Percentiles rank a stretch among this genome's conserved stretches.
Conservation (phyloP, 805 yeast genomes). For the Debaryomyces prosopidis region DNA sequence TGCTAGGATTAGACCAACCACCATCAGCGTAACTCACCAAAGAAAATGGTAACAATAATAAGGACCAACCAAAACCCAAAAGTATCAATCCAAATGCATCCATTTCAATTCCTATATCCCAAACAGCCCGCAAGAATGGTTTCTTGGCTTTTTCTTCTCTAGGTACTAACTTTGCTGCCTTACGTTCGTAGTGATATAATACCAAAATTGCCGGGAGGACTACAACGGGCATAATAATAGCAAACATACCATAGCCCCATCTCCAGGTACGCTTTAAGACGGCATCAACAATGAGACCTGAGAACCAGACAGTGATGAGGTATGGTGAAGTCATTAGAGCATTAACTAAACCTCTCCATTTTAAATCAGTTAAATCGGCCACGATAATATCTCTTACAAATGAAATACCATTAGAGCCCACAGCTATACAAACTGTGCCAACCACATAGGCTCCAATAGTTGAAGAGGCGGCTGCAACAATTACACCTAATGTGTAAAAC, state of each 20-base stretch:
- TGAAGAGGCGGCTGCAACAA: slow-evolving; percentile 19
- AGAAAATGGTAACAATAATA: slow-evolving; percentile 40
- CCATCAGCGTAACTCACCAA: slow-evolving; percentile 29
- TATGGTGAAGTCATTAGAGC: slow-evolving; percentile 35
- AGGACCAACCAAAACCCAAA: slow-evolving; percentile 38
- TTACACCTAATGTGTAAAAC: slow-evolving; percentile 20
- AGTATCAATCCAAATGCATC: slow-evolving; percentile 40
- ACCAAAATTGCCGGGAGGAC: slow-evolving; percentile 29
- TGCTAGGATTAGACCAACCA: slow-evolving; percentile 36
- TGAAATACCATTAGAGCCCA: slow-evolving; percentile 21
- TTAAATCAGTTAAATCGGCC: slow-evolving; percentile 24
- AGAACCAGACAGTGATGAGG: slow-evolving; percentile 41
- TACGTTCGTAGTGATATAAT: slow-evolving; percentile 30
- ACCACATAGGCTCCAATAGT: slow-evolving; percentile 23
- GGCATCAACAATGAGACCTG: slow-evolving; percentile 36
- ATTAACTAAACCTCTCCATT: slow-evolving; percentile 23
- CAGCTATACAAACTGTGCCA: slow-evolving; percentile 19
- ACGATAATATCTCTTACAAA: slow-evolving; percentile 17
- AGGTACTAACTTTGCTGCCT: slow-evolving; percentile 14
- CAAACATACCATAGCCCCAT: slow-evolving; percentile 55
- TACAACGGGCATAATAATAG: slow-evolving; percentile 44
- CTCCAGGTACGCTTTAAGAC: slow-evolving; percentile 44
- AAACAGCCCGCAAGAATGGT: slow-evolving; percentile 8
- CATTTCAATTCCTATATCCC: slow-evolving; percentile 18
- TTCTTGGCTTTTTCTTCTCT: too few species aligned